Evolutionary conservation across 2,329 filamentous ascomycete species (phyloP).

Genomic region (Lomentospora prolificans): DNA sequence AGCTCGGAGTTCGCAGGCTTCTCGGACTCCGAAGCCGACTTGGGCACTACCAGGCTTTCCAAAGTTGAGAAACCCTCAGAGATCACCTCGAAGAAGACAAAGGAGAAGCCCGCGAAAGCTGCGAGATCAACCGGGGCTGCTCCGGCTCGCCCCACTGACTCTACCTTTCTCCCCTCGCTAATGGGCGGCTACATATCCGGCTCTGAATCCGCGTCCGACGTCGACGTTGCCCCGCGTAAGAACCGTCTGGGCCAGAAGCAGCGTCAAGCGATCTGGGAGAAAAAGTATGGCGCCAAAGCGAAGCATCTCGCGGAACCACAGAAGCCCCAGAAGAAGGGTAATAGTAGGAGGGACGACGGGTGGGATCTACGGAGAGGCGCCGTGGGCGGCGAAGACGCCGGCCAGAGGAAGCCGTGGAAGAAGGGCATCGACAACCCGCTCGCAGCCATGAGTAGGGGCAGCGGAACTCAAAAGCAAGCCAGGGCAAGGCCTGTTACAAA

Average conservation of each 20-base stretch:
- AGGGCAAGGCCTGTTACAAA: conserved; percentile 20
- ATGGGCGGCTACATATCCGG: conserved; percentile 75
- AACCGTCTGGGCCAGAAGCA: conserved; percentile 69
- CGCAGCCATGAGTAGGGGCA: conserved; percentile 10
- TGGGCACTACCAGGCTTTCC: conserved; percentile 13
- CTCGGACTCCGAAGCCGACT: conserved; percentile 18
- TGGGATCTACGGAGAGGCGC: conserved; percentile 51
- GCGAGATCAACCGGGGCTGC: conserved; percentile 7
- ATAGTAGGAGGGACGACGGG: conserved; percentile 32
- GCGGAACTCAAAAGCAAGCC: conserved; percentile 27
- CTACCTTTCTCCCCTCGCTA: conserved; percentile 64
- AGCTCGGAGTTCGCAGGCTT: conserved; percentile 18
- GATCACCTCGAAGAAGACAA: conserved; percentile 17
- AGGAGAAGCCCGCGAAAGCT: conserved; percentile 13
- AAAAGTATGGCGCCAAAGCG: conserved; percentile 65
- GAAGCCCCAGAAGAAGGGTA: conserved; percentile 22
- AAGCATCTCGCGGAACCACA: conserved; percentile 44
- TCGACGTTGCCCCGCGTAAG: conserved; percentile 50
- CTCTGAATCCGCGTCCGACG: conserved; percentile 58
- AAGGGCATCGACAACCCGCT: conserved; percentile 33
- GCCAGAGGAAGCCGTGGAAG: conserved; percentile 40
- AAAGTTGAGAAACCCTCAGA: neutral
- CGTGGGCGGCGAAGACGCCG: conserved; percentile 31
- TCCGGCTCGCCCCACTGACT: conserved; percentile 21
- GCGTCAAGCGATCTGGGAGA: conserved; percentile 70